Conservation (phyloP, 768 basidiomycete genomes). For the Collybia nuda region DNA sequence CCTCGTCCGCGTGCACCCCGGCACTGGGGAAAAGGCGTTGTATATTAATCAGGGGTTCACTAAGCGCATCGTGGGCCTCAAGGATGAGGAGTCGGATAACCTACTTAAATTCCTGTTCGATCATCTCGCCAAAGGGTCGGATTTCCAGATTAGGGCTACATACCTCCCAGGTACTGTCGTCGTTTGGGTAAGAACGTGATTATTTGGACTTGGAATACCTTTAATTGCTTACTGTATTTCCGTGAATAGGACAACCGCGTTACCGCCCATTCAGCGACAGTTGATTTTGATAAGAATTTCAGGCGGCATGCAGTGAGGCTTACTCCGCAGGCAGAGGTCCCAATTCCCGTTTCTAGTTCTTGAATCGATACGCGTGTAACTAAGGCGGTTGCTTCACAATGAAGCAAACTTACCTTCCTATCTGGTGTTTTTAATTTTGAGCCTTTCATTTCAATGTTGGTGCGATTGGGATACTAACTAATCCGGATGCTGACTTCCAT, state of each 20-base stretch:
- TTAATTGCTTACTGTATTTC: neutral
- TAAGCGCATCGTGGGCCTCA: conserved; percentile 52
- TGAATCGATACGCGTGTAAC: no score
- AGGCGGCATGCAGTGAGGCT: conserved; percentile 44
- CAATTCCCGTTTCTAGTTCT: neutral
- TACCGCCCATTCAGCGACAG: conserved; percentile 43
- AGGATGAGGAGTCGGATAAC: conserved; percentile 53
- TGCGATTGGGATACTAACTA: no score
- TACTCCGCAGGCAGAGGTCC: conserved; percentile 49
- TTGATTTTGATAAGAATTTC: conserved; percentile 32
- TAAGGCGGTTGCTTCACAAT: no score
- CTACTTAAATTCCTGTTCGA: conserved; percentile 55
- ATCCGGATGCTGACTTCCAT: no score
- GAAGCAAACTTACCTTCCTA: no score
- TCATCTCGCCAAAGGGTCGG: conserved; percentile 49
- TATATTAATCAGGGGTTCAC: conserved; percentile 61
- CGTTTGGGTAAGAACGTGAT: conserved; percentile 39
- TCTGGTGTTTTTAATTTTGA: no score
- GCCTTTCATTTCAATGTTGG: no score
- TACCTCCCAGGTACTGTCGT: conserved; percentile 57
- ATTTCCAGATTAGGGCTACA: conserved; percentile 48
- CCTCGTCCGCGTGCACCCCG: conserved; percentile 58
- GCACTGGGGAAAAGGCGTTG: conserved; percentile 61
- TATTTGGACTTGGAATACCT: neutral
- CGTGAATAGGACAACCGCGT: conserved; percentile 42